Base-by-base conservation (phyloP, 2,329 filamentous ascomycete species). In the Ciborinia camelliae region DNA sequence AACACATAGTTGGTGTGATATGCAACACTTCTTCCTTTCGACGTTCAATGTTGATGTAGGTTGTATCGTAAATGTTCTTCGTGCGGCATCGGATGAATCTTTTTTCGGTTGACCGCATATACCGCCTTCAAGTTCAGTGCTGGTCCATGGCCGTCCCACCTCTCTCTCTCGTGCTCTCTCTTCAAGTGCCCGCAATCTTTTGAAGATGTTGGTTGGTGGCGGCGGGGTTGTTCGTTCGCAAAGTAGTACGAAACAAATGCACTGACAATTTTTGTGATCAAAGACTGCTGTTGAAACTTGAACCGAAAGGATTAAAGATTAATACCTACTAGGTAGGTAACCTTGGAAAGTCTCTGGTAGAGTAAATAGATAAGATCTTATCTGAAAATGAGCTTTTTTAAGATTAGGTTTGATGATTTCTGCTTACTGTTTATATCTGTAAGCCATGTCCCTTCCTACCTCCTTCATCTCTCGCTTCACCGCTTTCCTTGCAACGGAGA, bases 331-430 rank as follows among this genome's bases (percentile, higher is more conserved):
- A n/a, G n/a, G n/a, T n/a, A n/a, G n/a, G n/a, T n/a, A n/a, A n/a
- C n/a, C n/a, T n/a, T n/a, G n/a, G n/a, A n/a, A n/a, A 26, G 35
- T 39, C 35, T 47, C n/a, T 26, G 35, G 26, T 43, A 58, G 8
- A 23, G 23, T 23, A 37, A 20, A 39, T 18, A 54, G 54, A 58
- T 58, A 58, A 58, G 39, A 58, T 58, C 54, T 57, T 57, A 57
- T 57, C 54, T 57, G 2, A 18, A n/a, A n/a, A 45, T 32, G 7
- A 8, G 9, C n/a, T n/a, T 43, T 20, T 45, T 32, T 32, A 45
- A 57, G 26, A 20, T 32, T 57, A 32, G 35, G 8, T 28, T 23
- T 14, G 51, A 23, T 30, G 5, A 18, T 51, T 57, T 57, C 39
- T 45, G 39, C 20, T 57, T 32, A 32, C 39, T 12, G n/a, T 43